Conservation (phyloP, 768 basidiomycete genomes). For the Auricularia auricula-judae region DNA sequence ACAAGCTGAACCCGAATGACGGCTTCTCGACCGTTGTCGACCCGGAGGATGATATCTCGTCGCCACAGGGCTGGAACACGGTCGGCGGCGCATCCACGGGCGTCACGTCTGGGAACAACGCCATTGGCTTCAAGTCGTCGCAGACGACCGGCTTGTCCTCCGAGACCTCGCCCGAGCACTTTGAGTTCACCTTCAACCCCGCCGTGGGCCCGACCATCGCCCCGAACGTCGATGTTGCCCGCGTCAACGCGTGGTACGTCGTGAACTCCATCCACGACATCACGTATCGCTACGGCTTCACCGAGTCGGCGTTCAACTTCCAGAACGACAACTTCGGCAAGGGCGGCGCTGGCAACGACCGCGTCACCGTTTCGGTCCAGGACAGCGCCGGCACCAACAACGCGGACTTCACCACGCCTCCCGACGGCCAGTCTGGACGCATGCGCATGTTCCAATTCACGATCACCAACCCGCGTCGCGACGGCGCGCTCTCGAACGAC, state of each 20-base stretch:
- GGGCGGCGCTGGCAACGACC: constrained; percentile 39
- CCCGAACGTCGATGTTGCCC: constrained; percentile 41
- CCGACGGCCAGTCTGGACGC: constrained; percentile 26
- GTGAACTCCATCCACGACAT: constrained; percentile 50
- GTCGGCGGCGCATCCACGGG: constrained; percentile 25
- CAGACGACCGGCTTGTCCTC: constrained; percentile 18
- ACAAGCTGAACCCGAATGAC: constrained; percentile 36
- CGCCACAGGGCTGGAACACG: constrained; percentile 47
- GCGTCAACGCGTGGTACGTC: constrained; percentile 40
- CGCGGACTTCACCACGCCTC: neutral
- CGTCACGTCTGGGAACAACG: constrained; percentile 29
- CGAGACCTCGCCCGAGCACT: constrained; percentile 28
- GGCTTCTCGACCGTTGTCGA: constrained; percentile 39
- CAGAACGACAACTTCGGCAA: constrained; percentile 43
- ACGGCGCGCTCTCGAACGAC: constrained; percentile 52
- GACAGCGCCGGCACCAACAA: constrained; percentile 33
- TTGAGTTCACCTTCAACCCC: constrained; percentile 27
- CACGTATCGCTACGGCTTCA: constrained; percentile 47
- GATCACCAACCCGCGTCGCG: constrained; percentile 38
- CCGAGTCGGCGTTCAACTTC: constrained; percentile 49
- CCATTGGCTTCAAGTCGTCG: constrained; percentile 22
- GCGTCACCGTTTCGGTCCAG: constrained; percentile 40
- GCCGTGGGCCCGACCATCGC: constrained; percentile 27
- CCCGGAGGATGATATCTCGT: constrained; percentile 43
- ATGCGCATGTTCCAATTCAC: constrained; percentile 12